phyloP scores from a whole-genome alignment of 2,329 filamentous ascomycete genomes.

The Alternaria infectoria region DNA sequence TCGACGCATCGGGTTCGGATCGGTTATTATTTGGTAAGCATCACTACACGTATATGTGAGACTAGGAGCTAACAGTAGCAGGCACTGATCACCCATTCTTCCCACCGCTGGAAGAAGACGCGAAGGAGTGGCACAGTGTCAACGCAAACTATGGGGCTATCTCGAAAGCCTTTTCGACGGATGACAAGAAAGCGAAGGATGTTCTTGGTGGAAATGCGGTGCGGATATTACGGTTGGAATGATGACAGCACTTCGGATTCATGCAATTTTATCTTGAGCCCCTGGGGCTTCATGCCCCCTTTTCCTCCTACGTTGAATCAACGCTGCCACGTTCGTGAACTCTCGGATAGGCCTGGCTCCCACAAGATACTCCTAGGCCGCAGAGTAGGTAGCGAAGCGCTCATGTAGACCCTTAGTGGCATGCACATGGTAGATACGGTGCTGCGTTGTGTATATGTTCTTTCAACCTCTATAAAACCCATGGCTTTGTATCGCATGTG shows the following conservation, averaged over 20 bases:
- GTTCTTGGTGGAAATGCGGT: slow-evolving; percentile 68
- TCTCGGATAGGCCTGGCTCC: neutral
- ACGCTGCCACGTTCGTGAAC: neutral
- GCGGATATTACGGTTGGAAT: slow-evolving; percentile 53
- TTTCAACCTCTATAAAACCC: neutral
- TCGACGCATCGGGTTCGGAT: slow-evolving; percentile 70
- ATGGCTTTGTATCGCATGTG: neutral
- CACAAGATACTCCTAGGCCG: neutral
- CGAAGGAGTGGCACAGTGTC: slow-evolving; percentile 74
- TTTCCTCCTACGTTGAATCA: neutral
- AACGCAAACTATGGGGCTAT: slow-evolving; percentile 64
- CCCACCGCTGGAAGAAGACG: slow-evolving; percentile 70
- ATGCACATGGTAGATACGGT: neutral
- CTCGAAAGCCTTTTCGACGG: slow-evolving; percentile 55
- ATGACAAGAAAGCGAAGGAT: slow-evolving; percentile 55
- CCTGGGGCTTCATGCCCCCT: neutral
- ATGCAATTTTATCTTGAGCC: neutral
- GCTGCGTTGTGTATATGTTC: neutral
- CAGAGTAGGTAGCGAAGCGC: neutral
- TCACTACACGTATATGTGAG: neutral
- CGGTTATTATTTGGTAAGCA: slow-evolving; percentile 73
- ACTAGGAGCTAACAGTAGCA: slow-evolving; percentile 48
- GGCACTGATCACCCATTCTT: slow-evolving; percentile 85
- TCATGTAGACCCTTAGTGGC: neutral
- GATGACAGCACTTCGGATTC: neutral